Conservation (phyloP, 768 basidiomycete species). For the Cystofilobasidium ferigula region DNA sequence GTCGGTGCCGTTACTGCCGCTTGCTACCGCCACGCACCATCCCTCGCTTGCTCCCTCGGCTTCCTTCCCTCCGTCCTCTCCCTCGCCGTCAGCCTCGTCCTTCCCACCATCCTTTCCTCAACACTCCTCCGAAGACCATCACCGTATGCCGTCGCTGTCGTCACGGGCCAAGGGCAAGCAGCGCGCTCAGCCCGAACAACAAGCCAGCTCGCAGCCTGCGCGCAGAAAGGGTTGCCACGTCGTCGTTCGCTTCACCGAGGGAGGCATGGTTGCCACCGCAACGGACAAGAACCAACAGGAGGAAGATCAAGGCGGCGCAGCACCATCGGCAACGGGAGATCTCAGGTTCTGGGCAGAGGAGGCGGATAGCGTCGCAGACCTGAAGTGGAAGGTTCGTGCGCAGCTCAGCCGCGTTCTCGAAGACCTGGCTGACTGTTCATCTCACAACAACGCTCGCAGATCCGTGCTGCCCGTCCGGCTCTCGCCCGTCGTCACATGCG, state of each 20-base stretch:
- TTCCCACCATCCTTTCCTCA: background rate
- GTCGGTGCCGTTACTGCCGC: no score
- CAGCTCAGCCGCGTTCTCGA: background rate
- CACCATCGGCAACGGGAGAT: background rate
- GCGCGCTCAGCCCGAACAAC: background rate
- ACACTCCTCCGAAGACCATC: no score
- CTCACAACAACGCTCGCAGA: background rate
- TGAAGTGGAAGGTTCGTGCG: background rate
- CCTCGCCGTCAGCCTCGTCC: no score
- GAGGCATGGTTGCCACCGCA: background rate
- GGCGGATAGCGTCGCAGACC: background rate
- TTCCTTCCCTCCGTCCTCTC: no score
- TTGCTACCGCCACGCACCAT: no score
- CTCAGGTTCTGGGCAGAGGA: background rate
- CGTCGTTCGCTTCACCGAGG: constrained; percentile 8
- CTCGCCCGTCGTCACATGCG: constrained; percentile 1
- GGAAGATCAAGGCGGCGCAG: background rate
- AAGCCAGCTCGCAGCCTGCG: background rate
- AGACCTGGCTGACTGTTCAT: background rate
- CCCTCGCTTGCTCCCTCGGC: no score
- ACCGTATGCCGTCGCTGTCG: constrained; percentile 1
- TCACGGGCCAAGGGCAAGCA: constrained; percentile 11
- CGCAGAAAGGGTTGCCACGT: background rate
- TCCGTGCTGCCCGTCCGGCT: background rate
- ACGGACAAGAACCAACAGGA: background rate